Percentiles rank a stretch among this genome's conserved stretches.
Conservation (phyloP, 352 stramenopile genomes). For the Globisporangium heterothallicum region DNA sequence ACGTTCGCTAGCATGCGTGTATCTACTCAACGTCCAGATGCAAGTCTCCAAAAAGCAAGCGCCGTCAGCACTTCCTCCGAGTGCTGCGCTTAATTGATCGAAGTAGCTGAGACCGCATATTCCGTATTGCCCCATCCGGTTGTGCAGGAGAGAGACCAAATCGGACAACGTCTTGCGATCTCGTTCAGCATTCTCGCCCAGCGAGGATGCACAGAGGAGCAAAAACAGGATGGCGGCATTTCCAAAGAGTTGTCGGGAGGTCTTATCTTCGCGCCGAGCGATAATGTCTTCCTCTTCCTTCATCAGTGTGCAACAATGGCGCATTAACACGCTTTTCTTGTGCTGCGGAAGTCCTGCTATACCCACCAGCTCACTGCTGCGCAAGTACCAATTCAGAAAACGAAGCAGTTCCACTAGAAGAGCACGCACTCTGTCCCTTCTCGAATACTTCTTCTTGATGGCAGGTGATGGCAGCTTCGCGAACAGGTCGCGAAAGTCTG, state of each 20-base stretch:
- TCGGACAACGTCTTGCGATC: conserved; percentile 4
- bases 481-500: conserved; percentile 29
- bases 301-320: conserved; percentile 43
- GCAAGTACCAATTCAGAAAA: conserved; percentile 27
- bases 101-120: conserved; percentile 40
- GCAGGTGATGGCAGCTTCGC: conserved; percentile 20
- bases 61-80: conserved; percentile 1
- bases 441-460: conserved; percentile 42
- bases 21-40: conserved; percentile 26
- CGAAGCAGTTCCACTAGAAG: conserved; percentile 37
- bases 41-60: conserved; percentile 43
- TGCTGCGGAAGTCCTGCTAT: conserved; percentile 7
- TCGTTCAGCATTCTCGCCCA: not conserved
- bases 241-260: conserved; percentile 36
- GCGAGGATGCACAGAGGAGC: conserved; percentile 13
- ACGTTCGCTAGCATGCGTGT: conserved; percentile 10
- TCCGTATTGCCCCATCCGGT: conserved; percentile 34
- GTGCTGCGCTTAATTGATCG: conserved; percentile 2
- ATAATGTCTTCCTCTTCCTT: conserved; percentile 67
- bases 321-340: conserved; percentile 35
- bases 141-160: conserved; percentile 38
- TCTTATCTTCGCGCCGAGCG: conserved; percentile 37
- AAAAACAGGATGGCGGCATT: conserved; percentile 51
- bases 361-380: not conserved
- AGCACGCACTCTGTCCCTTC: conserved; percentile 38